Evolutionary conservation across 2,329 filamentous ascomycete genomes (phyloP), one percentile per base, ranked within the genome.

Genomic region (Stachybotrys chlorohalonatus): DNA sequence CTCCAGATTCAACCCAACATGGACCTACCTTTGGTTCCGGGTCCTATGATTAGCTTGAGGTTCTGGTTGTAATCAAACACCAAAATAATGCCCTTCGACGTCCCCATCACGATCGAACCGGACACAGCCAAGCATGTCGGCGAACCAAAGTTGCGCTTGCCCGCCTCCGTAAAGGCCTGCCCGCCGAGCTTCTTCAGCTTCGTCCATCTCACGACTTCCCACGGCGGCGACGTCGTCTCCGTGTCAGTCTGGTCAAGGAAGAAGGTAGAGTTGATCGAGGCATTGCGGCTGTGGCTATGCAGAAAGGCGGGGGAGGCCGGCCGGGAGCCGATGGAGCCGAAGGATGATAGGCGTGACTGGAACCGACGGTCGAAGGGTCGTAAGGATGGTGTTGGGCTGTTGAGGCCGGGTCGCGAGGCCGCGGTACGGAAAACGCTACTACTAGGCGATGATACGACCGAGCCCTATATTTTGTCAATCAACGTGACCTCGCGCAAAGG

Each of bases 11-110:
- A 5, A 6, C 7, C 45, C 39, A 30, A 7, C 11, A 31, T 51
- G 36, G 45, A 53, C 77, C 62, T 72, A 89, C 89, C 88, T 79
- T 94, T 96, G 1, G 92, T 96, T 39, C 93, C 92, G 36, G 89
- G 88, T 2, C 94, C 94, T 59, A 99, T 90, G 55, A 97, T 95
- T 63, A 89, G 86, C 72, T 95, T 96, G 55, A 97, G 75, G 62
- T 89, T 94, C 72, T 99, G 94, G 68, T 95, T 90, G 70, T 96
- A 97, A 74, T 99, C 95, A 74, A 99, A 99, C 56, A 97, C 85
- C 66, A 99, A 76, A 55, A 97, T 88, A 69, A 96, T 86, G 53
- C 95, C 94, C 70, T 96, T 97, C 4, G 90, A 89, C 1, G 95
- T 99, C 31, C 94, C 94, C 53, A 99, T 73, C 13, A 92, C 89